Percentiles rank a stretch among this genome's conserved stretches.
Evolutionary conservation across 306 rosid species (phyloP).

Genomic region (Quercus bicolor): DNA sequence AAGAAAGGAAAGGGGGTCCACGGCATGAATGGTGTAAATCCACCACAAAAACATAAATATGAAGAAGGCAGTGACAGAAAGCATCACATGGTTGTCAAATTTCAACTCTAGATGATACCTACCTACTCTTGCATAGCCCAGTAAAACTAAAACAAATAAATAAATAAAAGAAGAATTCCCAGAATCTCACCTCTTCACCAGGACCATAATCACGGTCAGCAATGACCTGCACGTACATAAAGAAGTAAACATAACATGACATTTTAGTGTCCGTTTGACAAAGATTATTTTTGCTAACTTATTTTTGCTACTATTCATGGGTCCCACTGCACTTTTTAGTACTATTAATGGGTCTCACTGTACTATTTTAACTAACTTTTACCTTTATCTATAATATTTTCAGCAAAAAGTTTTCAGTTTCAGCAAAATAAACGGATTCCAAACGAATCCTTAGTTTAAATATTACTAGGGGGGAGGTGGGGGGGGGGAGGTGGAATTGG

Average conservation of each 20-base stretch:
- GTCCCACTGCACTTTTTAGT: no score
- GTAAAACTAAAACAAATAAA: not conserved
- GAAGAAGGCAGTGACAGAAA: not conserved
- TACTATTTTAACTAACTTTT: no score
- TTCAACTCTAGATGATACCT: not conserved
- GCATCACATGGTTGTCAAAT: not conserved
- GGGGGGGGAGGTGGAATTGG: not conserved
- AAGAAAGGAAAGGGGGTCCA: not conserved
- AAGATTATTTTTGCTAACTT: not conserved
- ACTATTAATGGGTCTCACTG: no score
- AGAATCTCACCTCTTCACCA: constrained; percentile 63
- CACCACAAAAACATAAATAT: not conserved
- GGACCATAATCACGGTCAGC: constrained; percentile 67
- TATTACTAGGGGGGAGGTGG: not conserved
- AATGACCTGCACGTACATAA: constrained; percentile 45
- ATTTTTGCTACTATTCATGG: no score
- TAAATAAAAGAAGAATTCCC: not conserved
- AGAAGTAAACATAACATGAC: constrained; percentile 3
- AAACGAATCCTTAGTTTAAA: not conserved
- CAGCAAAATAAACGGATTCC: accelerated
- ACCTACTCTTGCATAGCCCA: not conserved
- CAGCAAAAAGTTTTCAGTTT: not conserved
- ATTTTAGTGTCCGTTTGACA: not conserved
- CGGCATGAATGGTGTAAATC: not conserved
- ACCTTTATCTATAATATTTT: no score